These are phyloP conservation scores for Candida broadrunensis DNA, from an alignment of 805 yeast species.

Conservation along the genomic window DNA sequence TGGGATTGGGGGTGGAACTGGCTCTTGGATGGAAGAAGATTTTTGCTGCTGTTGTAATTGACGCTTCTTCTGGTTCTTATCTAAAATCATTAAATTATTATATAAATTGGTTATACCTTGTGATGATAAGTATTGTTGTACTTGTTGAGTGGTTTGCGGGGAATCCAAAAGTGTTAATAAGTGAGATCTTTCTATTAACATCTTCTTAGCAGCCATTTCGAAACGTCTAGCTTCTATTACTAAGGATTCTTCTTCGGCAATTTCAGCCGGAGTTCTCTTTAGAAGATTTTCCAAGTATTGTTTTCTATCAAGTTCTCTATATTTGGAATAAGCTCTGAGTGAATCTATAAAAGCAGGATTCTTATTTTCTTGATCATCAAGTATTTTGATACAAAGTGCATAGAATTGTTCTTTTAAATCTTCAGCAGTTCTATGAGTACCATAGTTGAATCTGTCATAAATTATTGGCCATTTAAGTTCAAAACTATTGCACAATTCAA, in stretches of 20 bases:
- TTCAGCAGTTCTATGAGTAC: conserved; percentile 52
- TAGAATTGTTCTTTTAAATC: conserved; percentile 85
- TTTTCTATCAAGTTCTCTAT: conserved; percentile 76
- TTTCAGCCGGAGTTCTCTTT: conserved; percentile 89
- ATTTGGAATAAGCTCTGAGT: conserved; percentile 61
- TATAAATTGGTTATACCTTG: conserved; percentile 88
- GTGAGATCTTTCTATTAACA: conserved; percentile 78
- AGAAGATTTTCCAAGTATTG: conserved; percentile 73
- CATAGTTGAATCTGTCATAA: conserved; percentile 52
- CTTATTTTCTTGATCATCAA: conserved; percentile 38
- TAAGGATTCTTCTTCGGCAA: conserved; percentile 95
- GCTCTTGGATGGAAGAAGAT: conserved; percentile 26
- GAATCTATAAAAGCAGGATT: conserved; percentile 53
- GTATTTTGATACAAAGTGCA: conserved; percentile 55
- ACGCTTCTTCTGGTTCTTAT: conserved; percentile 56
- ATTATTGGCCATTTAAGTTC: conserved; percentile 71
- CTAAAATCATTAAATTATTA: conserved; percentile 69
- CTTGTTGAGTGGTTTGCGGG: conserved; percentile 74
- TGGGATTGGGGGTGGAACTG: conserved; percentile 58
- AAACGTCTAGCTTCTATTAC: conserved; percentile 90
- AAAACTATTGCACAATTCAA: conserved; percentile 58
- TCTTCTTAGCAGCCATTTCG: conserved; percentile 87
- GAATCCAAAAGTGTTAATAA: conserved; percentile 78
- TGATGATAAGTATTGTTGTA: conserved; percentile 74
- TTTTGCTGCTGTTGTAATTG: conserved; percentile 38